Evolutionary conservation across 768 basidiomycete species (phyloP).

Genomic region (Suillus discolor): DNA sequence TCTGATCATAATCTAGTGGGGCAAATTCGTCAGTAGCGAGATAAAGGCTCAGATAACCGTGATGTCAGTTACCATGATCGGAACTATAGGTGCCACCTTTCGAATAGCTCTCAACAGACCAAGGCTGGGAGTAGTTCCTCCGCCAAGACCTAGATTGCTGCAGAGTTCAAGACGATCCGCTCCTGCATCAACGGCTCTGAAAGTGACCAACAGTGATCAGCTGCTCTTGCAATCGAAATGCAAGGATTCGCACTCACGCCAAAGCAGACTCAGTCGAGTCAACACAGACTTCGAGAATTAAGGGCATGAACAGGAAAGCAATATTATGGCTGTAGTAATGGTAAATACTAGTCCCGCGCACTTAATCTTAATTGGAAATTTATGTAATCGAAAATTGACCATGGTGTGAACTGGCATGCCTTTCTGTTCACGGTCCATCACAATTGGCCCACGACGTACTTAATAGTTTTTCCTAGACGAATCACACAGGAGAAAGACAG

Average conservation of each 20-base stretch:
- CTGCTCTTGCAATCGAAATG: background rate
- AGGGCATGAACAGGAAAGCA: constrained; percentile 25
- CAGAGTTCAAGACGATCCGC: constrained; percentile 81
- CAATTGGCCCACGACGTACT: background rate
- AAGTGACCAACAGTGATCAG: constrained; percentile 4
- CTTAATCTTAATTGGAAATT: too few relatives aligned
- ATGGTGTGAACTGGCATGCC: background rate
- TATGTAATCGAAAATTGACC: too few relatives aligned
- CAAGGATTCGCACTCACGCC: constrained; percentile 44
- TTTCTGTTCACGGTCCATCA: background rate
- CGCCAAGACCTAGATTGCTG: constrained; percentile 67
- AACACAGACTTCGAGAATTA: constrained; percentile 61
- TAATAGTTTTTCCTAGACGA: background rate
- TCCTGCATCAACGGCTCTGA: constrained; percentile 70
- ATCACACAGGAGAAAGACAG: background rate
- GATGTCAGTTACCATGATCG: constrained; percentile 63
- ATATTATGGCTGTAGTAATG: background rate
- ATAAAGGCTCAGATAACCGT: background rate
- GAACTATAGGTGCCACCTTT: constrained; percentile 47
- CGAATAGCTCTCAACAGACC: constrained; percentile 68
- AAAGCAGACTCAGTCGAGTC: constrained; percentile 76
- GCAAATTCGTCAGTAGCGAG: background rate
- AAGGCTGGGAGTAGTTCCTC: constrained; percentile 82
- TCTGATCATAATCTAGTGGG: constrained; percentile 71
- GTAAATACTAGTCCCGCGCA: too few relatives aligned